Conservation (phyloP, 805 yeast genomes). For the Candida chilensis region DNA sequence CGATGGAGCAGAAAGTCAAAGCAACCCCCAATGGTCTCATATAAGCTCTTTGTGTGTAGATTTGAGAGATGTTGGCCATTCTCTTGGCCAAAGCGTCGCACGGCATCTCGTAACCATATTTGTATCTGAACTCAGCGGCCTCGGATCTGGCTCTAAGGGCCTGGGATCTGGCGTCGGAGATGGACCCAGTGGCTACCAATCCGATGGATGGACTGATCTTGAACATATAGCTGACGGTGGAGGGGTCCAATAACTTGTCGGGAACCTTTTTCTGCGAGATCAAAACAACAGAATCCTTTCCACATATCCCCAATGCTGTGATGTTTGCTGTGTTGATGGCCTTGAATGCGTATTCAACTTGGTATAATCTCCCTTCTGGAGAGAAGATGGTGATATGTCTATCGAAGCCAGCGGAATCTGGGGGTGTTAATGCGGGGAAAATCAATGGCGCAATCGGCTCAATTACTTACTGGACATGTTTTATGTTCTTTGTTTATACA, state of each 20-base stretch:
- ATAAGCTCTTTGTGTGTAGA: conserved; percentile 95
- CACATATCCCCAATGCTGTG: conserved; percentile 81
- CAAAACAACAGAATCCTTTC: conserved; percentile 79
- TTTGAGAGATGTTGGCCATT: conserved; percentile 91
- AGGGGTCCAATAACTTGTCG: conserved; percentile 84
- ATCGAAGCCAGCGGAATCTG: conserved; percentile 90
- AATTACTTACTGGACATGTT: too few relatives aligned
- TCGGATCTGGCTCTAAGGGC: conserved; percentile 90
- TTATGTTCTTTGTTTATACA: too few relatives aligned
- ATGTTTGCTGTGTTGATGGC: conserved; percentile 91
- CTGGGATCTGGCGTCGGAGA: conserved; percentile 90
- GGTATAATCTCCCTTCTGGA: conserved; percentile 96
- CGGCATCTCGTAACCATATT: conserved; percentile 96
- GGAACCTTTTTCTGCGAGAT: conserved; percentile 95
- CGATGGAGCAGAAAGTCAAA: conserved; percentile 78
- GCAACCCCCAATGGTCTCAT: conserved; percentile 98
- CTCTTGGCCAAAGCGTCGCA: conserved; percentile 87
- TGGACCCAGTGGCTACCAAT: conserved; percentile 88
- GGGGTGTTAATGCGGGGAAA: too few relatives aligned
- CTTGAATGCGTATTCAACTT: conserved; percentile 96
- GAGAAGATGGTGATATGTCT: conserved; percentile 98
- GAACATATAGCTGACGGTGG: conserved; percentile 81
- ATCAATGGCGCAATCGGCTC: too few relatives aligned
- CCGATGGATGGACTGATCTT: conserved; percentile 77
- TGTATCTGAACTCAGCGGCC: conserved; percentile 90